A percentile compares a stretch with the other conserved stretches of the same genome.
Conservation (phyloP, 2,329 filamentous ascomycete species). For the Aureobasidium sp. region DNA sequence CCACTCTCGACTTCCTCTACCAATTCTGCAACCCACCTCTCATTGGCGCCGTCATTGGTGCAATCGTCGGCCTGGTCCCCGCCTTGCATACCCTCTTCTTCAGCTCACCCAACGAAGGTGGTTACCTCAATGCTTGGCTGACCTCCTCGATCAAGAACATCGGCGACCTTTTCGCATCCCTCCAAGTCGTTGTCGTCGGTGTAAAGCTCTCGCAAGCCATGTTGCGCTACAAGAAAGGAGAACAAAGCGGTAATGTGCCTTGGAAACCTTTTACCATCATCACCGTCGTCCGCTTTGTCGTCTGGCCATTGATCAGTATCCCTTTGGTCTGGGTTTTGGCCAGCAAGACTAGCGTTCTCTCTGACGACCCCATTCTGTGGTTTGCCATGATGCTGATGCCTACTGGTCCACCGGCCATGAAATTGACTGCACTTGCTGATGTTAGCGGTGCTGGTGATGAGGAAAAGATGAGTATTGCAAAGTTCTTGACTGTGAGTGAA, state of each 20-base stretch:
- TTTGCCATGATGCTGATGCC: constrained; percentile 57
- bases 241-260: constrained; percentile 37
- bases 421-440: constrained; percentile 45
- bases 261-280: constrained; percentile 45
- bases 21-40: constrained; percentile 55
- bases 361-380: constrained; percentile 56
- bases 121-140: constrained; percentile 59
- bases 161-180: constrained; percentile 54
- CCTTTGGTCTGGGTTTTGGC: constrained; percentile 48
- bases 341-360: constrained; percentile 43
- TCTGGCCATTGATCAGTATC: constrained; percentile 50
- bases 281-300: constrained; percentile 48
- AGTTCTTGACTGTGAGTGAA: constrained; percentile 39
- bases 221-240: constrained; percentile 37
- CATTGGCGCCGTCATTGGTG: constrained; percentile 51
- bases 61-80: constrained; percentile 52
- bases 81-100: constrained; percentile 56
- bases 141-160: constrained; percentile 54
- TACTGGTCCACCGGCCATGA: constrained; percentile 47
- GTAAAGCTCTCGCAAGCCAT: constrained; percentile 54
- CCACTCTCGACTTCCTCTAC: constrained; percentile 34
- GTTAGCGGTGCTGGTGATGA: constrained; percentile 37
- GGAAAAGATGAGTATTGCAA: constrained; percentile 47
- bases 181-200: constrained; percentile 59
- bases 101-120: constrained; percentile 47